These are phyloP conservation scores for Hanseniaspora meyeri DNA, from an alignment of 805 yeast species.

Conservation along the genomic window DNA sequence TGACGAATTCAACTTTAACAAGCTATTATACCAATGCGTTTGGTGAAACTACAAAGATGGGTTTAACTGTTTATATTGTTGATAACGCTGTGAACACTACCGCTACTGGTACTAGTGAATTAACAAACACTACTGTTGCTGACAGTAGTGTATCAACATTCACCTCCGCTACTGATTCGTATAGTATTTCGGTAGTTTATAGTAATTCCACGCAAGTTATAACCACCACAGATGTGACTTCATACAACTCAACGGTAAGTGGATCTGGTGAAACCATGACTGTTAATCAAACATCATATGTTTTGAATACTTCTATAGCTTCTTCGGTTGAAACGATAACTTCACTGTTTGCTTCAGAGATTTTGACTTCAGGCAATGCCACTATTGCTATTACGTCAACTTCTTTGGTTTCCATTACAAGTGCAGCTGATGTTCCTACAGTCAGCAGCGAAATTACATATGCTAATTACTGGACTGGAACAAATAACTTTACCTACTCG, in stretches of 20 bases:
- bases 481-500: slow-evolving; percentile 1
- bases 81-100: neutral
- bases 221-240: neutral
- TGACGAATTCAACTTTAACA: neutral
- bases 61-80: neutral
- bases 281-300: neutral
- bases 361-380: neutral
- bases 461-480: slow-evolving; percentile 1
- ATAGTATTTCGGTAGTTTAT: neutral
- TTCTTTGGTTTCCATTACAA: neutral
- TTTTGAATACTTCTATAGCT: neutral
- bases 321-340: neutral
- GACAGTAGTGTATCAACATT: neutral
- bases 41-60: neutral
- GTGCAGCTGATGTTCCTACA: neutral
- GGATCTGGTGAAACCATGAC: neutral
- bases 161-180: neutral
- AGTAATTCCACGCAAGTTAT: neutral
- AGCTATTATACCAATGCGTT: neutral
- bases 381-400: neutral
- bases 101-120: neutral
- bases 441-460: neutral
- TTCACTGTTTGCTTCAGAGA: neutral
- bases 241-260: neutral
- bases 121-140: no score